Conservation (phyloP, 2,329 filamentous ascomycete genomes). For the Penicillium rolfsii region DNA sequence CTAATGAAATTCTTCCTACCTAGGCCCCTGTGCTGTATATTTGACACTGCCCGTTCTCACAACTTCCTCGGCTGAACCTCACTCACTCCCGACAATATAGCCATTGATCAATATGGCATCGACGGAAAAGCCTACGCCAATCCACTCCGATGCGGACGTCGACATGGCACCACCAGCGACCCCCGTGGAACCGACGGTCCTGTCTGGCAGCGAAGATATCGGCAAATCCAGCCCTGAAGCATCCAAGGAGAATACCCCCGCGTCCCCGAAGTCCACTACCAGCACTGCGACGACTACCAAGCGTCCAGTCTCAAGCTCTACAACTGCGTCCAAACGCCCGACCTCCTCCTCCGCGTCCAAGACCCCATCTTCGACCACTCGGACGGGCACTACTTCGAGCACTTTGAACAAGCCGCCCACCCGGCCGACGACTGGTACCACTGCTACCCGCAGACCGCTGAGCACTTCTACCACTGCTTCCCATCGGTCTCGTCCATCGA, state of each 20-base stretch:
- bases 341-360: constrained; percentile 40
- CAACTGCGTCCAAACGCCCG: constrained; percentile 39
- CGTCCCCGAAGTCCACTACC: constrained; percentile 41
- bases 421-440: constrained; percentile 40
- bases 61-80: neutral
- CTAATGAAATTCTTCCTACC: constrained; percentile 3
- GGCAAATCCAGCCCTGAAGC: constrained; percentile 42
- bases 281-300: constrained; percentile 35
- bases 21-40: constrained; percentile 12
- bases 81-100: constrained; percentile 5
- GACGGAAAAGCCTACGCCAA: constrained; percentile 38
- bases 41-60: neutral
- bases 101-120: constrained; percentile 37
- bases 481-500: constrained; percentile 47
- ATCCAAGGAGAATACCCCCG: constrained; percentile 38
- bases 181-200: constrained; percentile 37
- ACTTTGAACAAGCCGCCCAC: constrained; percentile 52
- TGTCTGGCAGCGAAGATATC: constrained; percentile 41
- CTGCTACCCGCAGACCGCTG: constrained; percentile 41
- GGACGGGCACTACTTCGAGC: constrained; percentile 37
- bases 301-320: constrained; percentile 40
- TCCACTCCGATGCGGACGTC: constrained; percentile 33
- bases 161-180: constrained; percentile 41
- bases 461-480: constrained; percentile 42
- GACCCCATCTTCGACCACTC: constrained; percentile 32